Evolutionary conservation across 129 eudicot genomes (phyloP).

Genomic region (Lactuca saligna): DNA sequence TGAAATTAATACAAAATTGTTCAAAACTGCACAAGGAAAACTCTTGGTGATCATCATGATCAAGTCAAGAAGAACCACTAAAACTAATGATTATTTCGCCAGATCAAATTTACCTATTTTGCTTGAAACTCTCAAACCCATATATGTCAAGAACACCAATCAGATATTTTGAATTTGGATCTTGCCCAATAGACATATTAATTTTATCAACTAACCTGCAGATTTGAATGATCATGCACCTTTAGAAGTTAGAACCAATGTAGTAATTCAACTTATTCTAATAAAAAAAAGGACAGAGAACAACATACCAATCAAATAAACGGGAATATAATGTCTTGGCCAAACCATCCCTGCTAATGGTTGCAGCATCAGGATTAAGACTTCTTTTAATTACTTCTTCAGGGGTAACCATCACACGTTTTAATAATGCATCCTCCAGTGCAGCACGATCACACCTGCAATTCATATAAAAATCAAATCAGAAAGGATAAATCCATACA

Average conservation of each 20-base stretch:
- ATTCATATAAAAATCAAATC: conserved; percentile 1
- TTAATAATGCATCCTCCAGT: conserved; percentile 81
- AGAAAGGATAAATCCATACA: conserved; percentile 18
- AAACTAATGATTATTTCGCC: conserved; percentile 2
- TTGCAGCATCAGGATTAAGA: conserved; percentile 83
- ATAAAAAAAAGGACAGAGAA: conserved; percentile 17
- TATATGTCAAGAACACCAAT: conserved; percentile 98
- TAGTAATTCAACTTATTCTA: not conserved
- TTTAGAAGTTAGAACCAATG: conserved; percentile 20
- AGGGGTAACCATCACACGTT: conserved; percentile 99
- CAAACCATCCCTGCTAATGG: conserved; percentile 84
- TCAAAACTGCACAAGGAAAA: conserved; percentile 72
- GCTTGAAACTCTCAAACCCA: conserved; percentile 97
- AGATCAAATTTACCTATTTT: conserved; percentile 60
- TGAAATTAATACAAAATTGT: conserved; percentile 95
- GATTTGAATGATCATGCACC: conserved; percentile 18
- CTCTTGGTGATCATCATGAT: conserved; percentile 24
- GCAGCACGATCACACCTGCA: conserved; percentile 82
- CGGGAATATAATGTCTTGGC: conserved; percentile 92
- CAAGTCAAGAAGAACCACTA: conserved; percentile 16
- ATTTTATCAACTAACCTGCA: conserved; percentile 93
- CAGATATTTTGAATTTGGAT: conserved; percentile 78
- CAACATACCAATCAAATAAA: conserved; percentile 83
- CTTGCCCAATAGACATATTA: conserved; percentile 92
- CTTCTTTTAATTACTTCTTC: conserved; percentile 99